Percentiles rank a stretch among this genome's conserved stretches.
Conservation (phyloP, 2,329 filamentous ascomycete species). For the Myriangium duriaei region DNA sequence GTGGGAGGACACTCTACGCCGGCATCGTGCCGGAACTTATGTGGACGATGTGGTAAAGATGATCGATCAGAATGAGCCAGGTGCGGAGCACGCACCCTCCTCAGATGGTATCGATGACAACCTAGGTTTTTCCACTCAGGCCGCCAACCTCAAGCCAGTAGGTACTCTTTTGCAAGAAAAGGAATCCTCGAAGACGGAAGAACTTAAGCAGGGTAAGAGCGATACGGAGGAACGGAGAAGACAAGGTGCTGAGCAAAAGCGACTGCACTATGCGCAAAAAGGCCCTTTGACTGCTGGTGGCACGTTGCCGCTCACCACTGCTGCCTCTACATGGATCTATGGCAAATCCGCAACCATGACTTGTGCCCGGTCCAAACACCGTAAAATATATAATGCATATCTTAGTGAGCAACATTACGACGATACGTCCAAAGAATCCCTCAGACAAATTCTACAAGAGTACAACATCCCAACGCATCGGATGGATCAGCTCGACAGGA, state of each 20-base stretch:
- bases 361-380: slow-evolving; percentile 54
- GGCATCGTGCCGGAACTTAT: too few relatives aligned
- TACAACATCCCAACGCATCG: neutral
- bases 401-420: slow-evolving; percentile 30
- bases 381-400: slow-evolving; percentile 77
- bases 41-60: too few relatives aligned
- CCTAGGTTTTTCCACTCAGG: too few relatives aligned
- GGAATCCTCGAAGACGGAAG: too few relatives aligned
- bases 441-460: slow-evolving; percentile 6
- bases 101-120: too few relatives aligned
- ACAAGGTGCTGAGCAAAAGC: too few relatives aligned
- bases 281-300: slow-evolving; percentile 19
- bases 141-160: too few relatives aligned
- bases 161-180: too few relatives aligned
- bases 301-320: slow-evolving; percentile 59
- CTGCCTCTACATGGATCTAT: slow-evolving; percentile 85
- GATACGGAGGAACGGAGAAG: too few relatives aligned
- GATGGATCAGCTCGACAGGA: slow-evolving; percentile 21
- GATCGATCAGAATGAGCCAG: too few relatives aligned
- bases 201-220: too few relatives aligned
- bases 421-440: neutral
- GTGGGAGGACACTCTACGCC: neutral
- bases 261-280: neutral
- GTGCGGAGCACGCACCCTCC: too few relatives aligned
- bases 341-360: slow-evolving; percentile 70